These are phyloP conservation scores for Nannizzia gypsea DNA, from an alignment of 2,329 filamentous ascomycete species.

Conservation along the genomic window DNA sequence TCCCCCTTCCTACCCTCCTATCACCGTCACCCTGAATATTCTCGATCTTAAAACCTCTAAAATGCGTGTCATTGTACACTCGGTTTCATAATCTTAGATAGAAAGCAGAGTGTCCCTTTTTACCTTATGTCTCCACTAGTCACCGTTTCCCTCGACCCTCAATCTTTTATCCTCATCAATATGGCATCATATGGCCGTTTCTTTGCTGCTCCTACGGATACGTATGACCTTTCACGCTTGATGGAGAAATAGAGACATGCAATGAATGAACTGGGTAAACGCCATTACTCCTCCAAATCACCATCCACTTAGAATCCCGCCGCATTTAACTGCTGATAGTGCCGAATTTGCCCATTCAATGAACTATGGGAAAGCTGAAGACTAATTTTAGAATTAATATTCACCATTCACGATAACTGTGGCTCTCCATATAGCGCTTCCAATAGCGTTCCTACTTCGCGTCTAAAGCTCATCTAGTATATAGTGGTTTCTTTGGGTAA, in stretches of 20 bases:
- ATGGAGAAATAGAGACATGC: neutral
- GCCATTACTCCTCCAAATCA: neutral
- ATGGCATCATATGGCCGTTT: neutral
- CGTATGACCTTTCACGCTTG: neutral
- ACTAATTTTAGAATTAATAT: too few species aligned
- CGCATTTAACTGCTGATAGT: too few species aligned
- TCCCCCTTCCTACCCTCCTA: neutral
- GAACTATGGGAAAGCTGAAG: too few species aligned
- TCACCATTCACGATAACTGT: too few species aligned
- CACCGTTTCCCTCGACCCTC: too few species aligned
- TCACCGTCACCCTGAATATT: neutral
- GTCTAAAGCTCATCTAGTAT: too few species aligned
- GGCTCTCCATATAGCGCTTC: too few species aligned
- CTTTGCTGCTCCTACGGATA: neutral
- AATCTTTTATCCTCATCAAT: too few species aligned
- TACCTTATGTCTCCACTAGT: neutral
- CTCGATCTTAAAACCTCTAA: neutral
- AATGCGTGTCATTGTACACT: constrained; percentile 1
- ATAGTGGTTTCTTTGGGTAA: too few species aligned
- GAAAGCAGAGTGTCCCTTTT: constrained; percentile 1
- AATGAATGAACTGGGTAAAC: neutral
- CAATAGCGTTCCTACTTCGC: too few species aligned
- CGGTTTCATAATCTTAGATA: constrained; percentile 6
- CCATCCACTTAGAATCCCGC: too few species aligned
- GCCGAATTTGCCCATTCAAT: too few species aligned